phyloP scores from a whole-genome alignment of 345 rosid species.

The Citrus mangshanensis region DNA sequence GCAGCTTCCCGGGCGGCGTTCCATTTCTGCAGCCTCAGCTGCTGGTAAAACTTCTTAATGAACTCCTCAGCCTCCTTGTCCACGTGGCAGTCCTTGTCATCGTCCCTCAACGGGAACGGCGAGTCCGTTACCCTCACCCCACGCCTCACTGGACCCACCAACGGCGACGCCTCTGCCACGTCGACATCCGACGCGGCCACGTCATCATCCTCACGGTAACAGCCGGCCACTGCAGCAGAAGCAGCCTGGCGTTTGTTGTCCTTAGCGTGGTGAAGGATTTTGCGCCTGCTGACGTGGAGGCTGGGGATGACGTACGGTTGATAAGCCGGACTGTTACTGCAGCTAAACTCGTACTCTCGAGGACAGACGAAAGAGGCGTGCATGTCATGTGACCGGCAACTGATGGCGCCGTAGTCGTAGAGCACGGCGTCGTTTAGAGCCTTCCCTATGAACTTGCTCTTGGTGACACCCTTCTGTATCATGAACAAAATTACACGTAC shows the following conservation, averaged over 20 bases:
- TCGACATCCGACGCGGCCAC: not conserved
- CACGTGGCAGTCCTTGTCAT: slow-evolving; percentile 25
- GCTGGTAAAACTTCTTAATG: slow-evolving; percentile 31
- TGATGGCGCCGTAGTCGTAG: slow-evolving; percentile 15
- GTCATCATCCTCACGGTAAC: slow-evolving; percentile 1
- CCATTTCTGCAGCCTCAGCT: slow-evolving; percentile 33
- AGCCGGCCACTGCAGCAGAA: not conserved
- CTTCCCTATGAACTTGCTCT: slow-evolving; percentile 28
- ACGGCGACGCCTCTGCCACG: slow-evolving; percentile 18
- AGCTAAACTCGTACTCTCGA: slow-evolving; percentile 41
- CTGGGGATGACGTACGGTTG: not conserved
- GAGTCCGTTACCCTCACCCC: slow-evolving; percentile 39
- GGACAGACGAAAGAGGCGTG: slow-evolving; percentile 23
- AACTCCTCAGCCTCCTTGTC: slow-evolving; percentile 43
- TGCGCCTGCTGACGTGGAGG: slow-evolving; percentile 6
- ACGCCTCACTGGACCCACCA: slow-evolving; percentile 23
- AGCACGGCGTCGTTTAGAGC: slow-evolving; percentile 26
- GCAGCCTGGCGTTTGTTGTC: not conserved
- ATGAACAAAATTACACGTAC: slow-evolving; percentile 22
- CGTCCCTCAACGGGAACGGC: slow-evolving; percentile 23
- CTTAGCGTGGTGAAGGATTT: not conserved
- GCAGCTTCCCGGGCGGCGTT: not conserved
- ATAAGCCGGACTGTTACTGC: slow-evolving; percentile 28
- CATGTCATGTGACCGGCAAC: slow-evolving; percentile 21
- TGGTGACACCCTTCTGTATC: slow-evolving; percentile 29